Evolutionary conservation across 768 basidiomycete genomes (phyloP), one percentile per base, ranked within the genome.

Genomic region (Tricholomella constricta): DNA sequence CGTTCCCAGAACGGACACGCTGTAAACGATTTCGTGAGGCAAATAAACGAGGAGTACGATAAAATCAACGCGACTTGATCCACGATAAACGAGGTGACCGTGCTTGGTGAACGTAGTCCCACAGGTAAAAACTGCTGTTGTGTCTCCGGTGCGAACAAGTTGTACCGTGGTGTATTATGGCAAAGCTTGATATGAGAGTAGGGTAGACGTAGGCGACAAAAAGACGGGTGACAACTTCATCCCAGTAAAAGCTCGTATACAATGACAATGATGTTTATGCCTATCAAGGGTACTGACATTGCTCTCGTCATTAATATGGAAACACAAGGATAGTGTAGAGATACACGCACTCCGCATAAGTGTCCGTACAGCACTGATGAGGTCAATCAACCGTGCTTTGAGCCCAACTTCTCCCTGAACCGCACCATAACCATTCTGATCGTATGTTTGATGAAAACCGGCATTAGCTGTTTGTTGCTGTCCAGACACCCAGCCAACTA

Each of bases 301-400:
- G 11, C 43, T 26, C 46, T 51, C 48, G 44, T 14, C n/a, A 19
- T 20, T 20, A 43, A 40, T 38, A 14, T 22, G 38, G 5, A 51
- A 10, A 73, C 44, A 48, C 11, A 47, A 50, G 40, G 42, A 46
- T 53, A 32, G 31, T 11, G 14, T 32, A 34, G 48, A 36, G 15
- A 49, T 19, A 35, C 27, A 85, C 95, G 77, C 69, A 99, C 96
- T 94, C 70, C 96, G 85, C 91, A 98, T 92, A 62, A 99, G 79
- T 41, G 96, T 98, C 72, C 96, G 80, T 55, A 98, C 94, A 32
- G 96, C 96, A 62, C 89, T 84, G 57, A 98, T 97, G 62, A 99
- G 83, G 74, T 91, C 91, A 67, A 98, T 84, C 55, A 98, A 69
- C 63, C 91, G 83, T 56, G 83, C 82, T 74, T 98, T 98, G 56